These are phyloP conservation scores for Dictyostelium capitatum DNA, from an alignment of 78 protist species.

Conservation along the genomic window DNA sequence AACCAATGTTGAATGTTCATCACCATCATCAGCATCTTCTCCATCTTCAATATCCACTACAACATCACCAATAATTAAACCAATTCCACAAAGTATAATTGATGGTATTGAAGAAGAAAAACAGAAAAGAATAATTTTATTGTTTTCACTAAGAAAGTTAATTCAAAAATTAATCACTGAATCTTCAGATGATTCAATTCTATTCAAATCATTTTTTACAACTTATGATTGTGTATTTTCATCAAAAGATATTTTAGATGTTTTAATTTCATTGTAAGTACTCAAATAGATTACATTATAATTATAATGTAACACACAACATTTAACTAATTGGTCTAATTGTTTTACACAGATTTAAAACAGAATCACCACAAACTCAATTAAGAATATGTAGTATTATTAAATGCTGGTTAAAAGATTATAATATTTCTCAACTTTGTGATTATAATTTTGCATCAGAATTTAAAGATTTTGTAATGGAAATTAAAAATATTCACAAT, in stretches of 20 bases:
- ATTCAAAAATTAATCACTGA: slow-evolving; percentile 29
- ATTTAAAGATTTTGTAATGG: slow-evolving; percentile 55
- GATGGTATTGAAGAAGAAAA: slow-evolving; percentile 41
- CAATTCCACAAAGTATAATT: background rate
- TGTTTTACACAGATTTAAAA: background rate
- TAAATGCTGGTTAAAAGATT: slow-evolving; percentile 64
- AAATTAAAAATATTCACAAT: slow-evolving; percentile 30
- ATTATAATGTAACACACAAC: background rate
- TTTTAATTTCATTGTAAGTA: slow-evolving; percentile 39
- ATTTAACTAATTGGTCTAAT: background rate
- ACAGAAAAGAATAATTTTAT: background rate
- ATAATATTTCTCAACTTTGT: slow-evolving; percentile 58
- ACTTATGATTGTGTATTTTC: slow-evolving; percentile 65
- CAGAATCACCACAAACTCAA: slow-evolving; percentile 75
- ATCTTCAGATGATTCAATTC: slow-evolving; percentile 33
- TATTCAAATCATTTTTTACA: slow-evolving; percentile 64
- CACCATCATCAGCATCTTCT: background rate
- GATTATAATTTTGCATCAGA: slow-evolving; percentile 3
- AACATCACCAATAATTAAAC: background rate
- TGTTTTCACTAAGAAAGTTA: slow-evolving; percentile 23
- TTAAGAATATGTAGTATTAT: slow-evolving; percentile 72
- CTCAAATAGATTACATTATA: background rate
- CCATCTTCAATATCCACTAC: background rate
- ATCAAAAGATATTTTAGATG: slow-evolving; percentile 33
- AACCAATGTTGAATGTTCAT: background rate